Percentiles rank a stretch among this genome's conserved stretches.
Conservation (phyloP, 768 basidiomycete genomes). For the Xanthoconium purpureum region DNA sequence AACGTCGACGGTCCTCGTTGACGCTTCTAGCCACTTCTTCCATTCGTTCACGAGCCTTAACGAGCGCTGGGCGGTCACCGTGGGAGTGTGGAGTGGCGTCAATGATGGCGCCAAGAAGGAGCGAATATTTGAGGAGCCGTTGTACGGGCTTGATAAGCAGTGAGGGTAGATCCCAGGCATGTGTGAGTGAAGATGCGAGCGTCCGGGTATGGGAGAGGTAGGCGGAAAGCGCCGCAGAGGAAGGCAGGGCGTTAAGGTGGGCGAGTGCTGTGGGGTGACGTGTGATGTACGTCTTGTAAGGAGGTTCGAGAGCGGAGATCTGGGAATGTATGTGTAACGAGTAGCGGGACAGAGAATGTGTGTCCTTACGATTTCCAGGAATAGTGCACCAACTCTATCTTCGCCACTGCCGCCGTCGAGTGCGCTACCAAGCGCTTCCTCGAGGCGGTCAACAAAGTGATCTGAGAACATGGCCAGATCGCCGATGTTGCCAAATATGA, state of each 20-base stretch:
- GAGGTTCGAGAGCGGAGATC: slow-evolving; percentile 68
- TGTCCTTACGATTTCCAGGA: slow-evolving; percentile 62
- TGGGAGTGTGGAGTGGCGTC: slow-evolving; percentile 71
- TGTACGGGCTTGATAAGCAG: slow-evolving; percentile 98
- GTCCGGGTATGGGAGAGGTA: slow-evolving; percentile 68
- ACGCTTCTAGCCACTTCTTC: slow-evolving; percentile 73
- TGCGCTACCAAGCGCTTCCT: slow-evolving; percentile 60
- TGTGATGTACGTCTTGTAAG: slow-evolving; percentile 80
- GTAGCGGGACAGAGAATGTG: background rate
- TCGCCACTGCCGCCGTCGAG: slow-evolving; percentile 65
- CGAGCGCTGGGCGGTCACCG: slow-evolving; percentile 48
- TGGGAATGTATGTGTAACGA: slow-evolving; percentile 23
- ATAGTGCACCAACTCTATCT: slow-evolving; percentile 68
- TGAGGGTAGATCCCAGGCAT: slow-evolving; percentile 91
- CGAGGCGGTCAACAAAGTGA: slow-evolving; percentile 58
- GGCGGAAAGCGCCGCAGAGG: slow-evolving; percentile 46
- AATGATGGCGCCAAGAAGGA: slow-evolving; percentile 75
- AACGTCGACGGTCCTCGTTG: slow-evolving; percentile 72
- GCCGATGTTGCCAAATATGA: slow-evolving; percentile 74
- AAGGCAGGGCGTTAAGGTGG: slow-evolving; percentile 51
- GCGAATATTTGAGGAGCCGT: slow-evolving; percentile 89
- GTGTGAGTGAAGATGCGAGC: slow-evolving; percentile 67
- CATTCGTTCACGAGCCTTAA: slow-evolving; percentile 41
- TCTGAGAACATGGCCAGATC: slow-evolving; percentile 75
- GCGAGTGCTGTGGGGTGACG: slow-evolving; percentile 72